Evolutionary conservation across 2,329 filamentous ascomycete species (phyloP).

Genomic region (Alternaria atra): DNA sequence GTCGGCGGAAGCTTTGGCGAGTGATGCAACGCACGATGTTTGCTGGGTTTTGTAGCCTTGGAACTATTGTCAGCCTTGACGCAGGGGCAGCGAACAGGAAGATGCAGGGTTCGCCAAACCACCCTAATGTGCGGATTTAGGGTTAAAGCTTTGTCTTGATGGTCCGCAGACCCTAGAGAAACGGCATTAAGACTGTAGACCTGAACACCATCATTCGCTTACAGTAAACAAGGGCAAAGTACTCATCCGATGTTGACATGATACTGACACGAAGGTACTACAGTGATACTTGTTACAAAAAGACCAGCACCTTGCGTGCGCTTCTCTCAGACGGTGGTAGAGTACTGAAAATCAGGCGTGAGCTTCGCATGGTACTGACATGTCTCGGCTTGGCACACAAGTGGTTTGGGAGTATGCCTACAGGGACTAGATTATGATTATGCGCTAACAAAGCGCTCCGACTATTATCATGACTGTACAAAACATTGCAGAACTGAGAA

Average conservation of each 20-base stretch:
- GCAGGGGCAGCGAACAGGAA: constrained; percentile 8
- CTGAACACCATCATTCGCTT: too few relatives aligned
- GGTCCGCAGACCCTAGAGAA: neutral
- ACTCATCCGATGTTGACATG: too few relatives aligned
- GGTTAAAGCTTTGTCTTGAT: neutral
- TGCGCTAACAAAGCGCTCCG: neutral
- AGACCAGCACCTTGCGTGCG: too few relatives aligned
- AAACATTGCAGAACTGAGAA: neutral
- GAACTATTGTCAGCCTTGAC: constrained; percentile 8
- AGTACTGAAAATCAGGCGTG: neutral
- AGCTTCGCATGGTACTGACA: neutral
- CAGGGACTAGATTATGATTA: constrained; percentile 5
- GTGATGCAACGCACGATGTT: constrained; percentile 23
- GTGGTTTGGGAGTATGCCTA: constrained; percentile 27
- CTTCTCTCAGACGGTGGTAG: neutral
- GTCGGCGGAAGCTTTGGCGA: constrained; percentile 27
- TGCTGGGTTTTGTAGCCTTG: neutral
- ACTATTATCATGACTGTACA: neutral
- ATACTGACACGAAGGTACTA: too few relatives aligned
- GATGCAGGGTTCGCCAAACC: constrained; percentile 1
- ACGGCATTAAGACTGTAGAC: too few relatives aligned
- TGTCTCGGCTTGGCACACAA: constrained; percentile 31
- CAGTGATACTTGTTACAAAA: too few relatives aligned
- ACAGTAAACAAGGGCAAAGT: too few relatives aligned
- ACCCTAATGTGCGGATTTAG: neutral